Conservation (phyloP, 2,329 filamentous ascomycete species). For the Fusarium decemcellulare region DNA sequence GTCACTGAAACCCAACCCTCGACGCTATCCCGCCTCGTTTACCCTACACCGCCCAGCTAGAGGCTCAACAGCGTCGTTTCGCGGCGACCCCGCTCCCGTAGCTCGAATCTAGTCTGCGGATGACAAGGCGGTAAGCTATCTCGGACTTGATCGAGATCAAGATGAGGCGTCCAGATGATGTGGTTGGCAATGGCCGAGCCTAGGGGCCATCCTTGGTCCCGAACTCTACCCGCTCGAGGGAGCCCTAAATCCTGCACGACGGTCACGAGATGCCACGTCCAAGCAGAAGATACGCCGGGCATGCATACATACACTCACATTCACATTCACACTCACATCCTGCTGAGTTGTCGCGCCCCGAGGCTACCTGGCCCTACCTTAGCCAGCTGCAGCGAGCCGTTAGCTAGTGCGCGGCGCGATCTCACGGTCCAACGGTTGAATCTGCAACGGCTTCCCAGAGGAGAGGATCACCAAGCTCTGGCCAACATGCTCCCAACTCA, state of each 20-base stretch:
- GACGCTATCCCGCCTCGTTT: not conserved
- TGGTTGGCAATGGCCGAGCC: conserved; percentile 13
- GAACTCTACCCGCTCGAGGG: not conserved
- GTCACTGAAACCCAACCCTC: not conserved
- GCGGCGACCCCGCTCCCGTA: not conserved
- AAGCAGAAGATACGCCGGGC: conserved; percentile 21
- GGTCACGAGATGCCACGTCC: conserved; percentile 35
- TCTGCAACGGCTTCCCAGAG: conserved; percentile 29
- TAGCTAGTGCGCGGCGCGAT: conserved; percentile 17
- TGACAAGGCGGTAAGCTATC: no score
- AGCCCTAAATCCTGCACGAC: conserved; percentile 31
- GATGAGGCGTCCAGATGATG: not conserved
- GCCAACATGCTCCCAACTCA: conserved; percentile 13
- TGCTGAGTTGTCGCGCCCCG: conserved; percentile 32
- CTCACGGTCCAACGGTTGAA: conserved; percentile 15
- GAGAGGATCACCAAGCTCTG: not conserved
- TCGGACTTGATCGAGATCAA: no score
- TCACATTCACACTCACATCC: no score
- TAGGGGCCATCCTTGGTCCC: no score
- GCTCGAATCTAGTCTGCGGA: not conserved
- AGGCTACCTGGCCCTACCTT: not conserved
- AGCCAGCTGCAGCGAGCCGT: conserved; percentile 24
- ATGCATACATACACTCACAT: conserved; percentile 17
- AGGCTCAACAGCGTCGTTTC: no score
- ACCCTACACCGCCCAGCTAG: no score